A percentile compares a stretch with the other conserved stretches of the same genome.
Conservation (phyloP, 106 monocot genomes). For the Acanthochlamys bracteata region DNA sequence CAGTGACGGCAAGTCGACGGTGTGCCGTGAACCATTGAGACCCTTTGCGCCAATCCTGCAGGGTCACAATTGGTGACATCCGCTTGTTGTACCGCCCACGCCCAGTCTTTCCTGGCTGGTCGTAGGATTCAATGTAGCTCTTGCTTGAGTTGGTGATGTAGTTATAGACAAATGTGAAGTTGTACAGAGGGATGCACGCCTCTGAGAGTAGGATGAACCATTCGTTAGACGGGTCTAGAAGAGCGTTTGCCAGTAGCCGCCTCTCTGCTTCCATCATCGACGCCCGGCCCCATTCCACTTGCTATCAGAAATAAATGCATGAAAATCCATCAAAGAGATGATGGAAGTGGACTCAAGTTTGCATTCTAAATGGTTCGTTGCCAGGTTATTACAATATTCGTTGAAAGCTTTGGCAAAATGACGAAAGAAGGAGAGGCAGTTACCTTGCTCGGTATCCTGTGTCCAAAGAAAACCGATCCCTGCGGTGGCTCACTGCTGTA, state of each 20-base stretch:
- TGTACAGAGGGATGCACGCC: constrained; percentile 29
- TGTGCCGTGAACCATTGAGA: constrained; percentile 29
- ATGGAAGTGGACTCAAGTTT: neutral
- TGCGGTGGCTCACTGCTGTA: constrained; percentile 16
- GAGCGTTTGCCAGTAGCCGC: constrained; percentile 19
- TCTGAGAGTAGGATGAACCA: constrained; percentile 31
- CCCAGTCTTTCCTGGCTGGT: constrained; percentile 10
- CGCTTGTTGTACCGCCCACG: constrained; percentile 21
- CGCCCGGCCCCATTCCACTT: constrained; percentile 21
- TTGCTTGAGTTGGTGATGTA: constrained; percentile 15
- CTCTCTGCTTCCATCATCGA: constrained; percentile 22
- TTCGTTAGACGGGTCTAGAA: constrained; percentile 16
- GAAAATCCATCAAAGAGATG: neutral
- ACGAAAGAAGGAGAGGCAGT: neutral
- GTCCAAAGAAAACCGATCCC: constrained; percentile 20
- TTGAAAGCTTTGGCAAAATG: neutral
- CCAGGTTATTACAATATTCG: neutral
- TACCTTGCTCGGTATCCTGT: constrained; percentile 31
- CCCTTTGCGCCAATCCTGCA: constrained; percentile 30
- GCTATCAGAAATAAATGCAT: constrained; percentile 6
- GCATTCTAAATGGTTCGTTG: neutral
- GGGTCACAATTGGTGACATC: constrained; percentile 10
- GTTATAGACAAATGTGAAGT: constrained; percentile 21
- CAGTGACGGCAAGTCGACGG: constrained; percentile 4
- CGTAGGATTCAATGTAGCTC: constrained; percentile 20